phyloP scores from a whole-genome alignment of 768 basidiomycete genomes.

The Paxillus ammoniavirescens region DNA sequence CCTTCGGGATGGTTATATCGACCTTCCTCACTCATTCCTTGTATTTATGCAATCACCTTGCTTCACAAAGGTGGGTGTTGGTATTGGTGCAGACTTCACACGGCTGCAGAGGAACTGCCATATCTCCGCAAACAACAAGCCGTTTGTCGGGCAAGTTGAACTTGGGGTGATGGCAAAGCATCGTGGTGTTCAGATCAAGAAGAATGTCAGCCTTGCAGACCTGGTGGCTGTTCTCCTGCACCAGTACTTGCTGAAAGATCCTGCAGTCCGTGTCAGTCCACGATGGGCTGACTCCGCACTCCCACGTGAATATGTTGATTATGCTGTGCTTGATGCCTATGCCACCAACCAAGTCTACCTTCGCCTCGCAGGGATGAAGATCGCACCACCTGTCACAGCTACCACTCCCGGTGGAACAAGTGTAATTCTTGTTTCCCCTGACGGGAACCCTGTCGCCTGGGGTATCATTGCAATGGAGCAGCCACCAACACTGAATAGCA shows the following conservation, averaged over 20 bases:
- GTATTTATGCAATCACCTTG: not conserved
- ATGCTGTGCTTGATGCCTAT: slow-evolving; percentile 22
- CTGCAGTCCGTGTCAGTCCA: slow-evolving; percentile 14
- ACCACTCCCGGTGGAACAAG: not conserved
- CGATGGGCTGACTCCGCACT: slow-evolving; percentile 17
- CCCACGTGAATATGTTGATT: slow-evolving; percentile 13
- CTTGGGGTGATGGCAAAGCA: slow-evolving; percentile 29
- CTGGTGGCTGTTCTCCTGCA: slow-evolving; percentile 27
- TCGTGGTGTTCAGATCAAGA: slow-evolving; percentile 13
- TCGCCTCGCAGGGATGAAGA: slow-evolving; percentile 5
- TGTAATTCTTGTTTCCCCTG: not conserved
- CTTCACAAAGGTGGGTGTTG: slow-evolving; percentile 25
- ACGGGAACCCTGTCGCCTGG: not conserved
- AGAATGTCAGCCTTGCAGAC: slow-evolving; percentile 28
- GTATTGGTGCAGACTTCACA: slow-evolving; percentile 23
- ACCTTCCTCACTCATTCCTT: slow-evolving; percentile 4
- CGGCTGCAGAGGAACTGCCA: slow-evolving; percentile 16
- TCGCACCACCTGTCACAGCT: not conserved
- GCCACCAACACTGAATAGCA: not conserved
- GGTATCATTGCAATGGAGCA: not conserved
- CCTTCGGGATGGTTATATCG: not conserved
- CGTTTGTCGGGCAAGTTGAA: slow-evolving; percentile 28
- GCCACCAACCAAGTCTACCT: slow-evolving; percentile 14
- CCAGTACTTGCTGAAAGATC: slow-evolving; percentile 20
- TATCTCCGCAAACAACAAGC: not conserved